Percentiles rank a stretch among this genome's conserved stretches.
Evolutionary conservation across 2,329 filamentous ascomycete species (phyloP).

Genomic region (Fusarium illudens): DNA sequence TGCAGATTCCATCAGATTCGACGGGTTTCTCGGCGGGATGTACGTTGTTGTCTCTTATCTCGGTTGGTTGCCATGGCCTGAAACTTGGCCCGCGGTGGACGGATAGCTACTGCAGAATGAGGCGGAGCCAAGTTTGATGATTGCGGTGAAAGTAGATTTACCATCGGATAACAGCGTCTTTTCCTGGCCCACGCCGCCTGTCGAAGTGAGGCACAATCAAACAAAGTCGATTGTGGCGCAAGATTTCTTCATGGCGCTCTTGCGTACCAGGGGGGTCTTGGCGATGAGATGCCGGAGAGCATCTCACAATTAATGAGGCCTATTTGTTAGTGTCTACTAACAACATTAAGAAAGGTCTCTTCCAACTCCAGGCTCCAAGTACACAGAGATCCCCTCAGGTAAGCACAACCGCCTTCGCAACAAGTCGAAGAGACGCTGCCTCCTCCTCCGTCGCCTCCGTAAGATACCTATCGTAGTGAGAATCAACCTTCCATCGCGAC

Average conservation of each 20-base stretch:
- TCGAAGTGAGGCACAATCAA: background rate
- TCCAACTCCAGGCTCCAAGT: too few relatives aligned
- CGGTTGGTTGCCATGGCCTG: background rate
- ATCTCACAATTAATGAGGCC: too few relatives aligned
- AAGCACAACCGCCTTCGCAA: slow-evolving; percentile 2
- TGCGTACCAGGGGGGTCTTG: background rate
- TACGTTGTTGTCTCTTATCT: background rate
- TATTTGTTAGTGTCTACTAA: too few relatives aligned
- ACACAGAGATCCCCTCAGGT: background rate
- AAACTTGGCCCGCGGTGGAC: background rate
- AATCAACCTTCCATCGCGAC: background rate
- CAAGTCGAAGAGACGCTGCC: background rate
- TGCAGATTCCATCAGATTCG: background rate
- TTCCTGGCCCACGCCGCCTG: background rate
- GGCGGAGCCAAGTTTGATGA: background rate
- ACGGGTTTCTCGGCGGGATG: background rate
- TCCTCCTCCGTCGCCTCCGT: background rate
- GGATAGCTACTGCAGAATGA: background rate
- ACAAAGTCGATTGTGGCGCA: background rate
- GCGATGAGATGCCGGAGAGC: background rate
- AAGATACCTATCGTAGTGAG: background rate
- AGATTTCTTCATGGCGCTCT: background rate
- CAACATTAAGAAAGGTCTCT: too few relatives aligned
- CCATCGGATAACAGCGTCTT: background rate
- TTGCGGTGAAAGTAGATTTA: background rate